Evolutionary conservation across 192 early-diverging fungal genomes (phyloP), one percentile per base, ranked within the genome.

Genomic region (Coemansia pectinata): DNA sequence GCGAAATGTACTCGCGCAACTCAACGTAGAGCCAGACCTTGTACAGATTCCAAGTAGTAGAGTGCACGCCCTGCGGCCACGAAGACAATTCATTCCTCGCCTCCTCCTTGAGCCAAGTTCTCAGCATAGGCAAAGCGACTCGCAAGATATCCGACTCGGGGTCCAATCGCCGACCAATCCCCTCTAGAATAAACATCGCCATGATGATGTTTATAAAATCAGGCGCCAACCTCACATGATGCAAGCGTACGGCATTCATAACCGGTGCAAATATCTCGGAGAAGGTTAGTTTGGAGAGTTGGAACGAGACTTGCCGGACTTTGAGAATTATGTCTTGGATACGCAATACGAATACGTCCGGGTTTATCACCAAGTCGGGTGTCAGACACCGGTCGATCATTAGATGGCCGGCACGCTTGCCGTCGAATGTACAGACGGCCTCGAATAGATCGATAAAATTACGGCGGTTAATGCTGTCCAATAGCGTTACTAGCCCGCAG

Each of bases 171-270:
- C 94, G 75, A 5, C 97, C 97, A 76, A 99, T 93, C 0, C 97
- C 97, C 76, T 99, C 97, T 2, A 99, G 74, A 62, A 99, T 86
- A 83, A 98, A 87, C 64, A 97, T 93, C 8, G 92, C 89, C 40
- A 99, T 89, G 9, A 95, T 89, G 17, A 97, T 90, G 81, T 97
- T 98, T 8, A 93, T 90, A 83, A 98, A 99, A 69, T 97, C 96
- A 0, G 95, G 94, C 71, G 96, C 97, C 60, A 99, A 85, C 60
- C 92, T 90, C 0, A 99, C 95, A 67, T 94, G 94, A 76, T 99
- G 94, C 5, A 83, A 81, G n/a, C 96, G 86, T 4, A 97, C 96
- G 87, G 93, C 93, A 33, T 80, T 66, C 86, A 96, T 92, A 4
- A 96, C 95, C 5, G 86, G 87, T 5, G 74, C 64, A n/a, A 99